Evolutionary conservation across 805 yeast genomes (phyloP).

Genomic region (Myxozyma lipomycoides): DNA sequence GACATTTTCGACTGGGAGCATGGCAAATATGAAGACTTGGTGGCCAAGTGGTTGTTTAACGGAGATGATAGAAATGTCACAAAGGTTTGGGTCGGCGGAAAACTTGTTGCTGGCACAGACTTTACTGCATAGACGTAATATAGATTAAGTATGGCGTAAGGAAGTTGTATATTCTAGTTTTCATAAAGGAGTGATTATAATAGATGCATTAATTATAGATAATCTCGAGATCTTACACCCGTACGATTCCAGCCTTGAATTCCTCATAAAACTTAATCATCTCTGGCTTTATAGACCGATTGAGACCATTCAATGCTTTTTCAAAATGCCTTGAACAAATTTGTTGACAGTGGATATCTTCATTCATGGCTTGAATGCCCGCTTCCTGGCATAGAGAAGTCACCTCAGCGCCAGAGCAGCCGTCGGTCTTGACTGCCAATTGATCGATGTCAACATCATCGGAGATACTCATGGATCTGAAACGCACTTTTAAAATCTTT

Average conservation of each 20-base stretch:
- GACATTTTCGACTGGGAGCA: slow-evolving; percentile 66
- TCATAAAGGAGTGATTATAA: no score
- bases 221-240: slow-evolving; percentile 1
- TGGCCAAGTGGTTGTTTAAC: slow-evolving; percentile 86
- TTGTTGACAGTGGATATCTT: slow-evolving; percentile 49
- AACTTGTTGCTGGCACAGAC: slow-evolving; percentile 47
- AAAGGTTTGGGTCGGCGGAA: slow-evolving; percentile 81
- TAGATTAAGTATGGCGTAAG: no score
- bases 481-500: slow-evolving; percentile 69
- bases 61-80: slow-evolving; percentile 90
- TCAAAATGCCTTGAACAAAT: slow-evolving; percentile 69
- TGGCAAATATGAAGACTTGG: slow-evolving; percentile 50
- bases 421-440: slow-evolving; percentile 67
- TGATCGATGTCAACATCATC: slow-evolving; percentile 48
- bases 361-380: slow-evolving; percentile 91
- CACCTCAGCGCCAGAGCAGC: slow-evolving; percentile 96
- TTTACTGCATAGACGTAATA: not conserved
- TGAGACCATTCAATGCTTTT: slow-evolving; percentile 61
- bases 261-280: slow-evolving; percentile 73
- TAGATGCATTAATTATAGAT: no score
- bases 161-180: no score
- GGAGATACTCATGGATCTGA: slow-evolving; percentile 57
- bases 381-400: slow-evolving; percentile 92
- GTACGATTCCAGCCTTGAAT: slow-evolving; percentile 36
- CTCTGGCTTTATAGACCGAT: slow-evolving; percentile 77